These are phyloP conservation scores for Adansonia digitata DNA, from an alignment of 345 rosid genomes.

Conservation along the genomic window DNA sequence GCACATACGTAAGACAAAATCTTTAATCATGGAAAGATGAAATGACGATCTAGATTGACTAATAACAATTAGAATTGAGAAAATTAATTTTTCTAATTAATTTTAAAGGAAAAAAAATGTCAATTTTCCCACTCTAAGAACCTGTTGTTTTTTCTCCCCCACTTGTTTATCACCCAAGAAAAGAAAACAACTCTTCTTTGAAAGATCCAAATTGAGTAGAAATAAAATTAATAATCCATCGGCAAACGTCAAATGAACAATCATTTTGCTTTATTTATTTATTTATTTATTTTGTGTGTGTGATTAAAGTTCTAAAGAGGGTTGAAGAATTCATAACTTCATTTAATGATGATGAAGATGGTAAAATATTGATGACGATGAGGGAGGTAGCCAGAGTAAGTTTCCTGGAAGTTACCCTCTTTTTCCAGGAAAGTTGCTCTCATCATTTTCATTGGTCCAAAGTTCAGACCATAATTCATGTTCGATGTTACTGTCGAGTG, in stretches of 20 bases:
- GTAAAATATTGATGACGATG: slow-evolving; percentile 9
- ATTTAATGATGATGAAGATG: slow-evolving; percentile 7
- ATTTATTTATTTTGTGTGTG: no score
- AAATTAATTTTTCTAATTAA: no score
- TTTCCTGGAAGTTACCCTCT: slow-evolving; percentile 42
- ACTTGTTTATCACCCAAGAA: not conserved
- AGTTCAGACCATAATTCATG: not conserved
- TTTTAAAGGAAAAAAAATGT: no score
- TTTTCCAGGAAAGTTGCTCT: slow-evolving; percentile 45
- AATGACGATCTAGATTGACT: not conserved
- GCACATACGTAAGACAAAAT: slow-evolving; percentile 46
- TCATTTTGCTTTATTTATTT: no score
- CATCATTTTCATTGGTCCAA: no score
- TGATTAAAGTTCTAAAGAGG: slow-evolving; percentile 12
- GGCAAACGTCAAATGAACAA: not conserved
- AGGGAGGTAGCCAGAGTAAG: slow-evolving; percentile 20
- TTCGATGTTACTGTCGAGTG: not conserved
- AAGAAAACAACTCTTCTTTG: not conserved
- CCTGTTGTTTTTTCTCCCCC: no score
- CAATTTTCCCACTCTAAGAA: slow-evolving; percentile 6
- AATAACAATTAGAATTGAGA: not conserved
- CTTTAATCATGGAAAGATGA: slow-evolving; percentile 32
- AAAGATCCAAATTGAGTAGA: no score
- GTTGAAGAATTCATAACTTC: slow-evolving; percentile 18
- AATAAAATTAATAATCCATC: no score